phyloP scores from a whole-genome alignment of 2,329 filamentous ascomycete genomes.

The Ophiognomonia clavigignenti-juglandacearum region DNA sequence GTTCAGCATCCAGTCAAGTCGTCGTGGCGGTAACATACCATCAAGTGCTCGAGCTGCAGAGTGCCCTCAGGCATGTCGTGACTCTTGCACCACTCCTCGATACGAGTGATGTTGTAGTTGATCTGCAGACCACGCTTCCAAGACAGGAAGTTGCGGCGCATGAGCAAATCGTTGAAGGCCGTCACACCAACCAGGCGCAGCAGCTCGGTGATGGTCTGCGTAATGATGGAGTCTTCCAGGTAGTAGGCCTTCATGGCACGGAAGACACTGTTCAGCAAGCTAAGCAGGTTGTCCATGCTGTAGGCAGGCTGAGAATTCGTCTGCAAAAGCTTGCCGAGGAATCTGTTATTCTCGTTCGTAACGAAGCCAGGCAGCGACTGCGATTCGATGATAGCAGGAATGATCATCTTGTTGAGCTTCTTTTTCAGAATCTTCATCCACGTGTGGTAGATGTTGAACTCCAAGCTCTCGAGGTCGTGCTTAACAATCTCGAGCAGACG shows the following conservation, averaged over 20 bases:
- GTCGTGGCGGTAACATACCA: constrained; percentile 58
- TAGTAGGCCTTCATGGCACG: constrained; percentile 99
- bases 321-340: constrained; percentile 93
- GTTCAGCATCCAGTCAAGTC: too few relatives aligned
- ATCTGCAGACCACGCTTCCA: constrained; percentile 99
- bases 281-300: constrained; percentile 98
- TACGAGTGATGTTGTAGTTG: constrained; percentile 99
- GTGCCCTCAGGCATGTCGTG: constrained; percentile 99
- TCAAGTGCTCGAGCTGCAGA: constrained; percentile 93
- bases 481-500: constrained; percentile 97
- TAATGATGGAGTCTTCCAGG: constrained; percentile 92
- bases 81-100: constrained; percentile 99
- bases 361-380: constrained; percentile 98
- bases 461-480: constrained; percentile 94
- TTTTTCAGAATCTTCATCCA: constrained; percentile 99
- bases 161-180: constrained; percentile 95
- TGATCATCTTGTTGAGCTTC: constrained; percentile 99
- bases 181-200: constrained; percentile 92
- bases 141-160: constrained; percentile 96
- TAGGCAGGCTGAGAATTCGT: constrained; percentile 89
- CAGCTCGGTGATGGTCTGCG: constrained; percentile 90
- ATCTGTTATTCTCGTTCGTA: constrained; percentile 96
- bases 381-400: constrained; percentile 97
- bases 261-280: constrained; percentile 93
- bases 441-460: constrained; percentile 99